Percentiles rank a stretch among this genome's conserved stretches.
These are phyloP conservation scores for Beverwykella pulmonaria DNA, from an alignment of 495 filamentous ascomycete genomes.

Conservation along the genomic window DNA sequence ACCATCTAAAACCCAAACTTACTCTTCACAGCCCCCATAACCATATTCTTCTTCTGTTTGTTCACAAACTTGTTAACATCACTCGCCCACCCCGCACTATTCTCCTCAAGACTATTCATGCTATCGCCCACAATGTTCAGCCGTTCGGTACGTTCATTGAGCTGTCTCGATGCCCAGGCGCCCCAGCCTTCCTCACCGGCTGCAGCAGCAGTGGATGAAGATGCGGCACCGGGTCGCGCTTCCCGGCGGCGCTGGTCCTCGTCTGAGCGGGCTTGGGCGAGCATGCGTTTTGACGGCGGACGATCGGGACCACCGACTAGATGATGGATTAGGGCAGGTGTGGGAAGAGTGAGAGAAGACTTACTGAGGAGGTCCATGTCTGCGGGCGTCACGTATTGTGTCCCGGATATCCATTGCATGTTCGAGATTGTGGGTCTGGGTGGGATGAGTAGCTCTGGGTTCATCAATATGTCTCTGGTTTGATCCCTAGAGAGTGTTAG, in stretches of 20 bases:
- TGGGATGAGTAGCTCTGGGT: slow-evolving; percentile 69
- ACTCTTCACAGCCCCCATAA: slow-evolving; percentile 59
- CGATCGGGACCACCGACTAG: slow-evolving; percentile 81
- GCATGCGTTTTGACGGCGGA: slow-evolving; percentile 77
- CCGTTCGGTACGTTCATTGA: slow-evolving; percentile 88
- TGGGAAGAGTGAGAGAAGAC: slow-evolving; percentile 24
- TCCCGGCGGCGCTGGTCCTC: slow-evolving; percentile 60
- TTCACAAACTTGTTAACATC: slow-evolving; percentile 84
- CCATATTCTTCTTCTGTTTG: slow-evolving; percentile 79
- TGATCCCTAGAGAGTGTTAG: too few species aligned
- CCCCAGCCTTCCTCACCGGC: slow-evolving; percentile 61
- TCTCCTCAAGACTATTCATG: slow-evolving; percentile 78
- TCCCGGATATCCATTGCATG: slow-evolving; percentile 93
- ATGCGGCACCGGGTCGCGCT: slow-evolving; percentile 48
- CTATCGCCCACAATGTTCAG: slow-evolving; percentile 79
- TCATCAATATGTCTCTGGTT: slow-evolving; percentile 74
- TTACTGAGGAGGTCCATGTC: slow-evolving; percentile 83
- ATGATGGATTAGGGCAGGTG: slow-evolving; percentile 3
- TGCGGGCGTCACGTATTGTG: slow-evolving; percentile 84
- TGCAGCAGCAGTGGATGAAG: slow-evolving; percentile 35
- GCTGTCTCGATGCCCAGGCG: slow-evolving; percentile 73
- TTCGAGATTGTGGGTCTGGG: slow-evolving; percentile 93
- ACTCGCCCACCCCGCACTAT: slow-evolving; percentile 76
- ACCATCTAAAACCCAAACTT: slow-evolving; percentile 38
- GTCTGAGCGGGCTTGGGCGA: slow-evolving; percentile 64